These are phyloP conservation scores for Xylariomycetidae sp. DNA, from an alignment of 2,329 filamentous ascomycete genomes.

Conservation along the genomic window DNA sequence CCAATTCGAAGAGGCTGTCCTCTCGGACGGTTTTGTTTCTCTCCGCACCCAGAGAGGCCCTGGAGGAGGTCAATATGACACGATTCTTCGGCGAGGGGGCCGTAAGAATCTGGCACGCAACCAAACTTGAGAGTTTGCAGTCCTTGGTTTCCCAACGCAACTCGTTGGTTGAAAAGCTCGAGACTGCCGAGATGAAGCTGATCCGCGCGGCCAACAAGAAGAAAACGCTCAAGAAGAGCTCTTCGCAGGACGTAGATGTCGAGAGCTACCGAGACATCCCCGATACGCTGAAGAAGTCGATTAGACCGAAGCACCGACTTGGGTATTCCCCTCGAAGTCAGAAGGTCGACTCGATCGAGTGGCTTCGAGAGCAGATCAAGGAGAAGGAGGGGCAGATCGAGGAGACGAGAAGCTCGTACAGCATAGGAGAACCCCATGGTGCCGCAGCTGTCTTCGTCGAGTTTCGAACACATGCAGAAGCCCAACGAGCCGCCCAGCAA, in stretches of 20 bases:
- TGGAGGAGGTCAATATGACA: constrained; percentile 67
- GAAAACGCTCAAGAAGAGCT: constrained; percentile 37
- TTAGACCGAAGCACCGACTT: constrained; percentile 50
- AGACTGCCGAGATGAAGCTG: constrained; percentile 76
- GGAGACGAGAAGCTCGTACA: constrained; percentile 31
- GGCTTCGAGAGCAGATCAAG: constrained; percentile 64
- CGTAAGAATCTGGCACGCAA: constrained; percentile 78
- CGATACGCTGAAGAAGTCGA: constrained; percentile 17
- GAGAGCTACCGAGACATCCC: constrained; percentile 15
- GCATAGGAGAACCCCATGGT: constrained; percentile 15
- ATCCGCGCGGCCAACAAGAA: constrained; percentile 67
- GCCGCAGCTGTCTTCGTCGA: constrained; percentile 85
- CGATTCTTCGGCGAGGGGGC: constrained; percentile 75
- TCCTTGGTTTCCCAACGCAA: constrained; percentile 74
- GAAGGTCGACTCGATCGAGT: constrained; percentile 87
- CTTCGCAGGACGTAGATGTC: constrained; percentile 3
- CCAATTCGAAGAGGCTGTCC: constrained; percentile 79
- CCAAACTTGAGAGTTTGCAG: constrained; percentile 69
- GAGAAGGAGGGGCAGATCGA: constrained; percentile 31
- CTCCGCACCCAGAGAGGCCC: constrained; percentile 72
- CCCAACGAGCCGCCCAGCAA: constrained; percentile 75
- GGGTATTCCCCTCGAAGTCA: constrained; percentile 60
- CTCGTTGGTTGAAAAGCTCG: constrained; percentile 69
- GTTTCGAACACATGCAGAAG: constrained; percentile 75
- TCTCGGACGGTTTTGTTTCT: constrained; percentile 92